Evolutionary conservation across 208 protist species (phyloP).

Genomic region (Wallacemonas sp.): DNA sequence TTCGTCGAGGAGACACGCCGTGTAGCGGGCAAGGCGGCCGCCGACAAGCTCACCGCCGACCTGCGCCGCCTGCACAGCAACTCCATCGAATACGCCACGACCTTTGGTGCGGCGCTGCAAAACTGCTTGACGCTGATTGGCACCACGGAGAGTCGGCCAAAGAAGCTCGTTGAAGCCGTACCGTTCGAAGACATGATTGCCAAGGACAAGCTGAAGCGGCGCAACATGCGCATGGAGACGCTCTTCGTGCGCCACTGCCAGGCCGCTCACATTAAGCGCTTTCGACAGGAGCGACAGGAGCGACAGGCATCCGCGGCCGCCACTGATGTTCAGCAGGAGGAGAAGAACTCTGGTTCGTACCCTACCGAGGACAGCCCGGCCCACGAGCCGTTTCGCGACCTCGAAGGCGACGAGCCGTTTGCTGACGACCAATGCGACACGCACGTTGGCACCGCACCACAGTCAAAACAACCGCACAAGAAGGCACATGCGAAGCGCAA

Average conservation of each 20-base stretch:
- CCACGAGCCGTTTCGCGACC: constrained; percentile 8
- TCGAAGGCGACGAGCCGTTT: constrained; percentile 4
- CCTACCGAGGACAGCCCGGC: not conserved
- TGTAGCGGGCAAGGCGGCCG: not conserved
- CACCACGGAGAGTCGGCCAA: constrained; percentile 29
- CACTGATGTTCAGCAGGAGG: constrained; percentile 10
- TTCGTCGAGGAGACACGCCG: constrained; percentile 4
- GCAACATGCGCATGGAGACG: constrained; percentile 42
- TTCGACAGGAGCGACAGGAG: not conserved
- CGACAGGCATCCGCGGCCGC: not conserved
- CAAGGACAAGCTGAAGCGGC: constrained; percentile 32
- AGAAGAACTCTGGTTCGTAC: not conserved
- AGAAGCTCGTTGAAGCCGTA: constrained; percentile 34
- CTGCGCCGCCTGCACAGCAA: constrained; percentile 26
- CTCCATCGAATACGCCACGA: constrained; percentile 25
- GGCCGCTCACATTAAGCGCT: constrained; percentile 5
- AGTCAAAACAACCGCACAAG: too few relatives aligned
- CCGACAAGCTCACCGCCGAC: not conserved
- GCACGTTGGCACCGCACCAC: too few relatives aligned
- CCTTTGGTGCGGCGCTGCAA: constrained; percentile 22
- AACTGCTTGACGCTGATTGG: constrained; percentile 22
- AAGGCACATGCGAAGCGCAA: too few relatives aligned
- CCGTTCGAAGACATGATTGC: constrained; percentile 32
- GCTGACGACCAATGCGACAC: not conserved
- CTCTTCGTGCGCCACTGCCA: constrained; percentile 17